phyloP scores from a whole-genome alignment of 176 grass and related monocot species.

The Musa itinerans region DNA sequence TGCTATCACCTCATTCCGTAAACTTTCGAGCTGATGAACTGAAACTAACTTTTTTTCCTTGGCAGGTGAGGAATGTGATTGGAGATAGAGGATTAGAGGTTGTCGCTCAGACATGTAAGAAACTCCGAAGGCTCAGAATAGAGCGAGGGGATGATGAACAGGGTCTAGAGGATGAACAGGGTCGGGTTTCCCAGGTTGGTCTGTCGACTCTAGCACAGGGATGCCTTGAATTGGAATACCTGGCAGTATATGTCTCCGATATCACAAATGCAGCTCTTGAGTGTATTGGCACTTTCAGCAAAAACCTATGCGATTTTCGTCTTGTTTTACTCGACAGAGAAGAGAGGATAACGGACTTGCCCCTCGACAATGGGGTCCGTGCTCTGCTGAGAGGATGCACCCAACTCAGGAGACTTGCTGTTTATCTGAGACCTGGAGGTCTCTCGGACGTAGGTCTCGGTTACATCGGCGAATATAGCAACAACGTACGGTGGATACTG shows the following conservation, averaged over 20 bases:
- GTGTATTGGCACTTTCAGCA: constrained; percentile 52
- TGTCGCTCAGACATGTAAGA: constrained; percentile 83
- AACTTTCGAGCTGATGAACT: not conserved
- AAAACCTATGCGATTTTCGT: constrained; percentile 86
- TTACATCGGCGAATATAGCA: constrained; percentile 72
- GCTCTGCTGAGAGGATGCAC: constrained; percentile 69
- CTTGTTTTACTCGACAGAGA: constrained; percentile 91
- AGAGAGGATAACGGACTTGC: constrained; percentile 47
- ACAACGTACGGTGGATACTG: constrained; percentile 61
- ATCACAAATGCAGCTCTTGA: constrained; percentile 96
- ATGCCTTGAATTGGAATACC: constrained; percentile 69
- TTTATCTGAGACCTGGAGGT: constrained; percentile 89
- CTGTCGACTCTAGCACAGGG: constrained; percentile 58
- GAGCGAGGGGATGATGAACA: constrained; percentile 92
- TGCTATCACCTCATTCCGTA: constrained; percentile 8
- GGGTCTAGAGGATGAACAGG: constrained; percentile 74
- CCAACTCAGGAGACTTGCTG: constrained; percentile 73
- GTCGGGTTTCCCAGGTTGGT: constrained; percentile 64
- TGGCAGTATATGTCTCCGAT: constrained; percentile 75
- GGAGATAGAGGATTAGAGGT: constrained; percentile 79
- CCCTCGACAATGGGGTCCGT: constrained; percentile 82
- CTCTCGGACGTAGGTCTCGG: constrained; percentile 73
- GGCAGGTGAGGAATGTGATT: constrained; percentile 87
- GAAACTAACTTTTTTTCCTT: not conserved
- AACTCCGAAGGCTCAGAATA: constrained; percentile 77